phyloP scores from a whole-genome alignment of 257 asterid genomes.

The Avicennia marina region DNA sequence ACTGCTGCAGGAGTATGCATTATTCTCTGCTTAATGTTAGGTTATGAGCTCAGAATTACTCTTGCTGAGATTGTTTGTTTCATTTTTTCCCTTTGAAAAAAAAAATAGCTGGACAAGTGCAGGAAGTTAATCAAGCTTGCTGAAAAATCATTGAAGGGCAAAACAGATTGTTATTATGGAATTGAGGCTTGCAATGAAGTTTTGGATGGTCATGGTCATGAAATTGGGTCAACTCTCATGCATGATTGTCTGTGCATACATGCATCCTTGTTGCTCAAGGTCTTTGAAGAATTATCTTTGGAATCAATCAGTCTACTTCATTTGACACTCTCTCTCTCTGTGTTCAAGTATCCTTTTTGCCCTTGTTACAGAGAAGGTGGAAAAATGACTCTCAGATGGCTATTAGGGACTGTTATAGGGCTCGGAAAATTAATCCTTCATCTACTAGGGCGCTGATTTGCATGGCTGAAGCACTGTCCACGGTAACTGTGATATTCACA shows the following conservation, averaged over 20 bases:
- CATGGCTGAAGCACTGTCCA: conserved; percentile 73
- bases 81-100: conserved; percentile 13
- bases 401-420: conserved; percentile 78
- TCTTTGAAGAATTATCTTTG: conserved; percentile 19
- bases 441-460: conserved; percentile 71
- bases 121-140: conserved; percentile 74
- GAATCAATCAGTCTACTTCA: conserved; percentile 9
- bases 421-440: conserved; percentile 61
- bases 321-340: background rate
- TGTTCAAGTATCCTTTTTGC: background rate
- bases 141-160: conserved; percentile 60
- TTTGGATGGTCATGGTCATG: conserved; percentile 66
- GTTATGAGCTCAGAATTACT: too few relatives aligned
- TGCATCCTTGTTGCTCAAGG: conserved; percentile 92
- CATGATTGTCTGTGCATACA: conserved; percentile 84
- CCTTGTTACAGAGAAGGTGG: conserved; percentile 72
- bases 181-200: conserved; percentile 94
- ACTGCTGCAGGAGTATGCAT: conserved; percentile 51
- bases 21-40: conserved; percentile 14
- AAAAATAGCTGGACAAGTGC: conserved; percentile 82
- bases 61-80: too few relatives aligned
- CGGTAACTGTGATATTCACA: conserved; percentile 44
- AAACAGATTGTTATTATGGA: conserved; percentile 54
- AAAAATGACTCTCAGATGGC: conserved; percentile 86
- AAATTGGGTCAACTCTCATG: conserved; percentile 58